Evolutionary conservation across 192 early-diverging fungal genomes (phyloP).

Genomic region (Mortierella hygrophila): DNA sequence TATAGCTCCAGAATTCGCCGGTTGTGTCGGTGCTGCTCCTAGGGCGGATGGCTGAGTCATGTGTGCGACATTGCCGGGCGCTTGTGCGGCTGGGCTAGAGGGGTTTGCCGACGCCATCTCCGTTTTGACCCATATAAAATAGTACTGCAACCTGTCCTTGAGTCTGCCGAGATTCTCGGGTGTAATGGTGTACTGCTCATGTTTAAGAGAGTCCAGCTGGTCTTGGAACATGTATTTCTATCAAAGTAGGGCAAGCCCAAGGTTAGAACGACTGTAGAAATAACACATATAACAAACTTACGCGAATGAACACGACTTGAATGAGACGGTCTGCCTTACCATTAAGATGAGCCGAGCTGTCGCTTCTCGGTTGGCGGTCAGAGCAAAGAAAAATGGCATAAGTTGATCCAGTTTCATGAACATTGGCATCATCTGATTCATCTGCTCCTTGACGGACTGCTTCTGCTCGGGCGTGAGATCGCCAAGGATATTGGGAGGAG

Average conservation of each 20-base stretch:
- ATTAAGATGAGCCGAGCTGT: conserved; percentile 62
- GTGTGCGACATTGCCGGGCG: background rate
- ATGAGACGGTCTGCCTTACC: conserved; percentile 11
- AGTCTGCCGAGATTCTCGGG: conserved; percentile 60
- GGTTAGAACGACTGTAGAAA: background rate
- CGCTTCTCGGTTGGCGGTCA: conserved; percentile 61
- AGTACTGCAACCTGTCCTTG: conserved; percentile 60
- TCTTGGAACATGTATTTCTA: conserved; percentile 68
- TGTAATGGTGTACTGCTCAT: conserved; percentile 61
- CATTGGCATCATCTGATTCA: conserved; percentile 58
- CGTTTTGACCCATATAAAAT: conserved; percentile 61
- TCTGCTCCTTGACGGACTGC: conserved; percentile 54
- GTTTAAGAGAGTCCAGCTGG: conserved; percentile 59
- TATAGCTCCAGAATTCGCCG: background rate
- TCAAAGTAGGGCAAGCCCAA: background rate
- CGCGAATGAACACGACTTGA: too few species aligned
- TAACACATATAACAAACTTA: background rate
- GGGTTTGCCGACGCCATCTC: conserved; percentile 16
- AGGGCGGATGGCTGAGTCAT: background rate
- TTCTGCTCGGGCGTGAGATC: conserved; percentile 59
- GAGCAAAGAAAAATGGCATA: conserved; percentile 62
- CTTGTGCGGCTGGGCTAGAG: background rate
- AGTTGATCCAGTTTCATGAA: conserved; percentile 62
- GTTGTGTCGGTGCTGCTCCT: background rate
- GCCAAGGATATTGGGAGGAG: conserved; percentile 32